Conservation (phyloP, 2,329 filamentous ascomycete genomes). For the Claviceps fusiformis region DNA sequence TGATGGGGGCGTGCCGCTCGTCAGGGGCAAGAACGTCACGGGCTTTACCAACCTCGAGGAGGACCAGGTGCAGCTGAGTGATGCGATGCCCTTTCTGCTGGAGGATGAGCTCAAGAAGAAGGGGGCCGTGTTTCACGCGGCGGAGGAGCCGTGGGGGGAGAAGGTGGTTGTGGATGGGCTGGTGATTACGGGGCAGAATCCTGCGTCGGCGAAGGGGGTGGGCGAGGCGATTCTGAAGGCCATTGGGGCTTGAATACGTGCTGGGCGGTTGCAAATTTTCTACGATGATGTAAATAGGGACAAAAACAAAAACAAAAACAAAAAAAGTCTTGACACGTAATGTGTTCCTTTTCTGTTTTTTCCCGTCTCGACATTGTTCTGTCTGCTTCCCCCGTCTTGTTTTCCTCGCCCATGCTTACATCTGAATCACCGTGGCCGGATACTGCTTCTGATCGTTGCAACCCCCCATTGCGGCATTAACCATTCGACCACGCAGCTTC, state of each 20-base stretch:
- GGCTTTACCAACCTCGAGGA: conserved; percentile 49
- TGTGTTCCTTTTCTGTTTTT: background rate
- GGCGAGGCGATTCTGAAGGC: conserved; percentile 37
- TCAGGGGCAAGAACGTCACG: conserved; percentile 44
- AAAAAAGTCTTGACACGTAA: background rate
- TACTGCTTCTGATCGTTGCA: background rate
- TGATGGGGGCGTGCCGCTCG: conserved; percentile 34
- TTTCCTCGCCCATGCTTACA: background rate
- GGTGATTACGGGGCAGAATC: conserved; percentile 46
- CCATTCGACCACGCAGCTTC: background rate
- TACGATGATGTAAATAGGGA: background rate
- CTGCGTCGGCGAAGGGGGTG: conserved; percentile 35
- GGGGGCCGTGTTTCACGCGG: conserved; percentile 44
- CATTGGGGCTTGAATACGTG: conserved; percentile 15
- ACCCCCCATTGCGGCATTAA: background rate
- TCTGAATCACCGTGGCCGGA: background rate
- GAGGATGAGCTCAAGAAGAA: conserved; percentile 39
- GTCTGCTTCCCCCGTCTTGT: background rate
- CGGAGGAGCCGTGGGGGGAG: conserved; percentile 33
- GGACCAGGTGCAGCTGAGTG: conserved; percentile 30
- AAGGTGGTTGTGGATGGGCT: conserved; percentile 37
- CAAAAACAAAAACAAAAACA: background rate
- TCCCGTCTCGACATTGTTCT: background rate
- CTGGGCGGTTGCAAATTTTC: too few species aligned
- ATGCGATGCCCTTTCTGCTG: conserved; percentile 44